phyloP scores from a whole-genome alignment of 2,329 filamentous ascomycete species.

The Colletotrichum acutatum region DNA sequence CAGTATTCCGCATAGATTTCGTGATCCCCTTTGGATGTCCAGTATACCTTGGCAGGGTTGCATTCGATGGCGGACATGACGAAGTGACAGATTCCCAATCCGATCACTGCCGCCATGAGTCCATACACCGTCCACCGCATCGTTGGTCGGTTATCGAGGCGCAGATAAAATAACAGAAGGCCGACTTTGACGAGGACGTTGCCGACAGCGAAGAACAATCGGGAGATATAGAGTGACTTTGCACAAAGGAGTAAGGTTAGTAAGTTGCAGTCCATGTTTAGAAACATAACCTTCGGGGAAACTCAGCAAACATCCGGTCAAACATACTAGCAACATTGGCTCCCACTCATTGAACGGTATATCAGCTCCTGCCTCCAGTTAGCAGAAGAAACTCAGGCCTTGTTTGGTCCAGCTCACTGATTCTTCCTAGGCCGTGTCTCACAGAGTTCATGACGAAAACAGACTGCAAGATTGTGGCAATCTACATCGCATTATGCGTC shows the following conservation, averaged over 20 bases:
- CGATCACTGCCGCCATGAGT: not conserved
- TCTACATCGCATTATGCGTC: not conserved
- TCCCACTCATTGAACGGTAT: not conserved
- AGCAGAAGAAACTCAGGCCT: not conserved
- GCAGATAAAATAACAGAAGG: slow-evolving; percentile 16
- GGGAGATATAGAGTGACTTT: not conserved
- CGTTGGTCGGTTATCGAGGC: slow-evolving; percentile 12
- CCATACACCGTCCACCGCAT: slow-evolving; percentile 16
- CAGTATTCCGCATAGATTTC: not conserved
- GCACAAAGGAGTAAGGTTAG: not conserved
- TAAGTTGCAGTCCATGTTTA: not conserved
- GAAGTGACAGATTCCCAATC: not conserved
- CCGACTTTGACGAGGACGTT: slow-evolving; percentile 16
- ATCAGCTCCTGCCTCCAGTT: not conserved
- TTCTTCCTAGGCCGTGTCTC: no score
- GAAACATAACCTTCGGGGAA: no score
- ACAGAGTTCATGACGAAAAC: no score
- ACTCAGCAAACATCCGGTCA: not conserved
- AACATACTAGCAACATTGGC: slow-evolving; percentile 13
- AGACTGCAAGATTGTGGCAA: not conserved
- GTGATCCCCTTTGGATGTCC: slow-evolving; percentile 8
- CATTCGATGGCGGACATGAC: slow-evolving; percentile 11
- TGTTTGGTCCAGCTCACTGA: not conserved
- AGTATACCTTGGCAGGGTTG: not conserved
- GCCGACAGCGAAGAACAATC: slow-evolving; percentile 5